A percentile compares a stretch with the other conserved stretches of the same genome.
phyloP scores from a whole-genome alignment of 129 eudicot genomes.

The Glebionis coronaria region DNA sequence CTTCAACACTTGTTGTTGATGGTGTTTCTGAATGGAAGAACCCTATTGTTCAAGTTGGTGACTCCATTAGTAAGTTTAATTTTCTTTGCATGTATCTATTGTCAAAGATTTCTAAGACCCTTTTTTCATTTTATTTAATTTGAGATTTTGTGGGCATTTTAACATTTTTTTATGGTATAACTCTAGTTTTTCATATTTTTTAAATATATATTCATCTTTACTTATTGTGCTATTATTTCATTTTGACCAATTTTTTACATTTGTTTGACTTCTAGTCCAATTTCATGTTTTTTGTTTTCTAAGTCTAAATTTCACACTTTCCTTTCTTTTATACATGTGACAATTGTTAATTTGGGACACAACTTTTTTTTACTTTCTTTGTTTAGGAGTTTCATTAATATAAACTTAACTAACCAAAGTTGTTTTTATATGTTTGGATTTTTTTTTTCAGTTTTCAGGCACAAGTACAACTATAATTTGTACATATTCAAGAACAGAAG shows the following conservation, averaged over 20 bases:
- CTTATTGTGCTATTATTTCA: background rate
- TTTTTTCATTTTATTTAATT: background rate
- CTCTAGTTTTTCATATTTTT: background rate
- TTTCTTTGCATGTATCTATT: too few relatives aligned
- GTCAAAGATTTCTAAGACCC: too few relatives aligned
- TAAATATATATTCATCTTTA: too few relatives aligned
- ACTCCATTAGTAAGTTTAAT: slow-evolving; percentile 67
- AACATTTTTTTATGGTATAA: too few relatives aligned
- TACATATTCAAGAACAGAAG: slow-evolving; percentile 80
- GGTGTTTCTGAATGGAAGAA: slow-evolving; percentile 82
- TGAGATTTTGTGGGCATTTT: too few relatives aligned
- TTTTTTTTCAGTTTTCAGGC: slow-evolving; percentile 69
- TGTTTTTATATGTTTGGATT: slow-evolving; percentile 2
- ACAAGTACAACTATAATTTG: slow-evolving; percentile 61
- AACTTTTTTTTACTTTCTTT: background rate
- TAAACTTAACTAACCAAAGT: slow-evolving; percentile 6
- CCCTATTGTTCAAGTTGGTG: slow-evolving; percentile 75
- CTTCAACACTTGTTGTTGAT: slow-evolving; percentile 75
- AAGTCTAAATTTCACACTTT: background rate
- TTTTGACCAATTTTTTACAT: background rate
- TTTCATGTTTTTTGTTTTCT: background rate
- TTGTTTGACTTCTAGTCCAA: background rate
- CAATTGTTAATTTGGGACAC: background rate
- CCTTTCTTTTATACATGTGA: background rate
- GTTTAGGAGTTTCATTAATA: background rate